Conservation (phyloP, 2,329 filamentous ascomycete genomes). For the Blastomyces parvus region DNA sequence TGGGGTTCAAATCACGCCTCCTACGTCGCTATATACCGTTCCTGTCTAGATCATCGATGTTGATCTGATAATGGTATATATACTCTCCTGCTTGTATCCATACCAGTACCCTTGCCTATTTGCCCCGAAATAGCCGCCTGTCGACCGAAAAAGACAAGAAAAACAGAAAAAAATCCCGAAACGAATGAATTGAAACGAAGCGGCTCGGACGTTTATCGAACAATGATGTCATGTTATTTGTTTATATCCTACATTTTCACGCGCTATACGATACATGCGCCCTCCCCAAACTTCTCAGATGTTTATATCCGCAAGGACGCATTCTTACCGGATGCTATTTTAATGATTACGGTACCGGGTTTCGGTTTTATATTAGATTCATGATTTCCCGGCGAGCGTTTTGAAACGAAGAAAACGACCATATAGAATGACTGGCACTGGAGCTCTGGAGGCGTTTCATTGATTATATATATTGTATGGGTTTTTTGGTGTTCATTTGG, state of each 20-base stretch:
- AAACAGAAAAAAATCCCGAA: too few relatives aligned
- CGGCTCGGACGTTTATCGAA: neutral
- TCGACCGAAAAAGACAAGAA: neutral
- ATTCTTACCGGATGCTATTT: neutral
- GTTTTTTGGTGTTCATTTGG: neutral
- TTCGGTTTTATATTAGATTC: neutral
- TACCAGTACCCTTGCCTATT: neutral
- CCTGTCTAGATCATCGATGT: neutral
- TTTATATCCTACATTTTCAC: neutral
- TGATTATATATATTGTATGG: neutral
- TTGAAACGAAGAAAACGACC: neutral
- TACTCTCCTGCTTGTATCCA: neutral
- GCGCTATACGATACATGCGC: neutral
- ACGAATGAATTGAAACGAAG: neutral
- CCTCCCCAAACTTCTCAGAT: neutral
- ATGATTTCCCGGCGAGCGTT: neutral
- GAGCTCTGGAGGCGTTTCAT: neutral
- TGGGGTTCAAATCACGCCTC: neutral
- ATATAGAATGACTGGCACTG: neutral
- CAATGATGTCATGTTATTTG: neutral
- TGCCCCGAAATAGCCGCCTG: neutral
- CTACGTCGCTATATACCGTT: neutral
- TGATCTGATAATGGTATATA: neutral
- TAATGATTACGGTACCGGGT: neutral
- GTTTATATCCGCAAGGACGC: neutral